These are phyloP conservation scores for Phoenix roebelenii DNA, from an alignment of 176 grass and related monocot species.

Conservation along the genomic window DNA sequence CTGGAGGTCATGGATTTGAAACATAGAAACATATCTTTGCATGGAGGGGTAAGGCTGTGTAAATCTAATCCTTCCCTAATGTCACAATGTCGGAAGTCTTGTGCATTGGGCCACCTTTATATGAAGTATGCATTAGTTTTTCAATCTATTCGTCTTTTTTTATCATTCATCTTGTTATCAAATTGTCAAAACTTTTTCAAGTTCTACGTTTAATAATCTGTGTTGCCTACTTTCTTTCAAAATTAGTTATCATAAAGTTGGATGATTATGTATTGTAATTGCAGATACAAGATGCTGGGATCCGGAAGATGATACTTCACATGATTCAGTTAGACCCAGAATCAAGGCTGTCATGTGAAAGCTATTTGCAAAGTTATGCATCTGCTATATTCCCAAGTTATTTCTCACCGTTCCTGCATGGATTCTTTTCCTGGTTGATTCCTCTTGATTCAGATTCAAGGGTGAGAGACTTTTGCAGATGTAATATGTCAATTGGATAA, in stretches of 20 bases:
- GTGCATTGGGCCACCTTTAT: no score
- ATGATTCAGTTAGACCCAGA: constrained; percentile 96
- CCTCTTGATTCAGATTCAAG: constrained; percentile 82
- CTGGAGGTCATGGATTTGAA: no score
- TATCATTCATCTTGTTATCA: no score
- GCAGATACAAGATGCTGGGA: constrained; percentile 93
- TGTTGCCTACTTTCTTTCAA: constrained; percentile 3
- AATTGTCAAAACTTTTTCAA: neutral
- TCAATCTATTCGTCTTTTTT: no score
- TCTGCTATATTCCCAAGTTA: constrained; percentile 76
- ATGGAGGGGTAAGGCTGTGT: no score
- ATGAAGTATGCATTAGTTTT: no score
- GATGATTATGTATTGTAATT: constrained; percentile 22
- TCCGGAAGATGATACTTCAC: constrained; percentile 95
- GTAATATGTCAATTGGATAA: neutral
- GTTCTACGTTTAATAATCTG: constrained; percentile 5
- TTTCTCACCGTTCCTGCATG: constrained; percentile 87
- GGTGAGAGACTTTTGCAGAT: constrained; percentile 33
- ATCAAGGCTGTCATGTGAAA: constrained; percentile 71
- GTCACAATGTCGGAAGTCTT: no score
- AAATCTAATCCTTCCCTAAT: no score
- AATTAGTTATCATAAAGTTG: neutral
- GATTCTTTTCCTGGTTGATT: constrained; percentile 91
- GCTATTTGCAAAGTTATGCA: constrained; percentile 82
- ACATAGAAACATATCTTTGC: no score